phyloP scores from a whole-genome alignment of 23 red algal genomes.

The Gracilaria gracilis region DNA sequence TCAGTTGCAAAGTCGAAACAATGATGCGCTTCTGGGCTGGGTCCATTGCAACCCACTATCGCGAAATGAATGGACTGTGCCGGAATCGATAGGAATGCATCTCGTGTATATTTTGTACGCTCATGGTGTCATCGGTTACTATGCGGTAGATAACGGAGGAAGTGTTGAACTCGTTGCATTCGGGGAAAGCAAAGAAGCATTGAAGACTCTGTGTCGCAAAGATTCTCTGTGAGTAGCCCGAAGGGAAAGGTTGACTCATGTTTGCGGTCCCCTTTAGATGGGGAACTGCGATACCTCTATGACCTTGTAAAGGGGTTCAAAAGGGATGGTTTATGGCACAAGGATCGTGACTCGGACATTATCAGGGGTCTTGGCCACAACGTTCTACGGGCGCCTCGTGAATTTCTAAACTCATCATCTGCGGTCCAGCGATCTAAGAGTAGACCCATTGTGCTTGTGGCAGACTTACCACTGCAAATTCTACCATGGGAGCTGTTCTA shows the following conservation, averaged over 20 bases:
- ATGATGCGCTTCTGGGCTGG: conserved; percentile 53
- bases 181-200: conserved; percentile 66
- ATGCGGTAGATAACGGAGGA: conserved; percentile 67
- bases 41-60: conserved; percentile 66
- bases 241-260: conserved; percentile 39
- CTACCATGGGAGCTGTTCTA: conserved; percentile 85
- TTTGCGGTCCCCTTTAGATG: conserved; percentile 54
- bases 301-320: conserved; percentile 65
- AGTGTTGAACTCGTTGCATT: conserved; percentile 67
- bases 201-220: not conserved
- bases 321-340: conserved; percentile 74
- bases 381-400: conserved; percentile 60
- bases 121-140: conserved; percentile 79
- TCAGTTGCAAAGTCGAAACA: conserved; percentile 64
- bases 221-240: not conserved
- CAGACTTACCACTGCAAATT: conserved; percentile 64
- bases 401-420: conserved; percentile 46
- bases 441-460: conserved; percentile 77
- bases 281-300: conserved; percentile 66
- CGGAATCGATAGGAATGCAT: conserved; percentile 68
- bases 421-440: conserved; percentile 52
- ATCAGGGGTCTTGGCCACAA: conserved; percentile 50
- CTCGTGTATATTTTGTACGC: conserved; percentile 78
- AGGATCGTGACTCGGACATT: conserved; percentile 69
- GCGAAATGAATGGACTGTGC: conserved; percentile 72